These are phyloP conservation scores for Penicillium olsonii DNA, from an alignment of 2,329 filamentous ascomycete species.

Conservation along the genomic window DNA sequence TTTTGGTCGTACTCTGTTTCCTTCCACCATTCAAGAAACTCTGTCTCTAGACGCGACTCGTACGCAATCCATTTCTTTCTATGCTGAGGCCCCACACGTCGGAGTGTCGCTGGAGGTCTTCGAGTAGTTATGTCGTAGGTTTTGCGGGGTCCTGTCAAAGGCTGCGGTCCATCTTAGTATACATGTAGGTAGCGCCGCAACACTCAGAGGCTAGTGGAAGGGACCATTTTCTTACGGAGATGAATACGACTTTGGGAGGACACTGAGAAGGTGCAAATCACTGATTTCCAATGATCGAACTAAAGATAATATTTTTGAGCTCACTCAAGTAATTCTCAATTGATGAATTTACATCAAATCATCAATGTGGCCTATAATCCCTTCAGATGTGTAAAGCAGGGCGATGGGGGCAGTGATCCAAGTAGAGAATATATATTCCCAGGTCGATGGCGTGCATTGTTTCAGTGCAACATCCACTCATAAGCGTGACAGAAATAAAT, in stretches of 20 bases:
- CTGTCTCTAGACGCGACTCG: not conserved
- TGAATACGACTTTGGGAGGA: not conserved
- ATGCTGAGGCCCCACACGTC: conserved; percentile 1
- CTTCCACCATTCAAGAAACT: conserved; percentile 4
- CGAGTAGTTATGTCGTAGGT: conserved; percentile 1
- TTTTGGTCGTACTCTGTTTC: conserved; percentile 3
- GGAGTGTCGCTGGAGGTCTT: conserved; percentile 1
- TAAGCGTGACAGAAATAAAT: conserved; percentile 7
- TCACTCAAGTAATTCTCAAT: not conserved
- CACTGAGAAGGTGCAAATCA: not conserved
- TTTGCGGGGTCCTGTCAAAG: not conserved
- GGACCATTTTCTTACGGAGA: not conserved
- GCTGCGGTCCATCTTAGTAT: conserved; percentile 3
- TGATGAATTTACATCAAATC: not conserved
- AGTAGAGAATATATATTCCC: conserved; percentile 4
- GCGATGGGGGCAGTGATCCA: not conserved
- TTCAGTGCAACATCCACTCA: not conserved
- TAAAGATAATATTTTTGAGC: conserved; percentile 3
- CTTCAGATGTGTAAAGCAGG: not conserved
- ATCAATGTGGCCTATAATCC: conserved; percentile 2
- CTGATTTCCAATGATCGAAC: not conserved
- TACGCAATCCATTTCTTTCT: conserved; percentile 6
- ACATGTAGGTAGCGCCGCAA: not conserved
- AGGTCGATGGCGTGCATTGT: not conserved
- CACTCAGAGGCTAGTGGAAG: not conserved